A percentile compares a stretch with the other conserved stretches of the same genome.
These are phyloP conservation scores for Colletotrichum euphorbiae DNA, from an alignment of 2,329 filamentous ascomycete species.

Conservation along the genomic window DNA sequence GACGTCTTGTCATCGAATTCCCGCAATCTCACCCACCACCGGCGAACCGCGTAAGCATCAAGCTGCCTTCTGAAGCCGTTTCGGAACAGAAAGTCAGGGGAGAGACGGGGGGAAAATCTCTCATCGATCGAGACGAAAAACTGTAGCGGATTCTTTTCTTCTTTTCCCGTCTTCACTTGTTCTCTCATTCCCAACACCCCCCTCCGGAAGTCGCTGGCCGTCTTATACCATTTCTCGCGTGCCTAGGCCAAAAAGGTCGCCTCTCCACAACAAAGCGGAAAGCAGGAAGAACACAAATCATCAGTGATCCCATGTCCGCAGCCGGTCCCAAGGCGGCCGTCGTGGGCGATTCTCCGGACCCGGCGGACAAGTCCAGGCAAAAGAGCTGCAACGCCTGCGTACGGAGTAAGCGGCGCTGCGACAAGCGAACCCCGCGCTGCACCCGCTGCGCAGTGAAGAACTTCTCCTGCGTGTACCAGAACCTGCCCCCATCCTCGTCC, in stretches of 20 bases:
- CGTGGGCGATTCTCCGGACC: constrained; percentile 19
- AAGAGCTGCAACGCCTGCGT: constrained; percentile 64
- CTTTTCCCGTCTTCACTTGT: neutral
- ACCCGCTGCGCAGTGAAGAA: constrained; percentile 56
- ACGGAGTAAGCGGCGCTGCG: constrained; percentile 59
- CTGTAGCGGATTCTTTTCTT: neutral
- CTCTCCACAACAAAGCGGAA: neutral
- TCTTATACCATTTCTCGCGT: too few relatives aligned
- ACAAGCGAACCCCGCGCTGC: constrained; percentile 57
- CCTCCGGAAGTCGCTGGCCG: neutral
- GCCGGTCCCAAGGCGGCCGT: constrained; percentile 3
- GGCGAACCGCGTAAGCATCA: constrained; percentile 1
- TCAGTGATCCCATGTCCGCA: constrained; percentile 11
- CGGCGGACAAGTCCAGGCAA: constrained; percentile 57
- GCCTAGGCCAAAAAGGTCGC: too few relatives aligned
- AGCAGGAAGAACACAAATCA: neutral
- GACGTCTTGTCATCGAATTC: neutral
- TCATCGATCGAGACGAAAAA: neutral
- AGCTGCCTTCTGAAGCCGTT: neutral
- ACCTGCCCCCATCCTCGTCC: constrained; percentile 46
- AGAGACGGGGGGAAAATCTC: neutral
- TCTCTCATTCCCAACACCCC: neutral
- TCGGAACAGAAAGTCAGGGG: neutral
- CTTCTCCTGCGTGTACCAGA: constrained; percentile 56
- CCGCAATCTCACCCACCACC: neutral